phyloP scores from a whole-genome alignment of 176 grass and related monocot species.

The Oropetium thomaeum region DNA sequence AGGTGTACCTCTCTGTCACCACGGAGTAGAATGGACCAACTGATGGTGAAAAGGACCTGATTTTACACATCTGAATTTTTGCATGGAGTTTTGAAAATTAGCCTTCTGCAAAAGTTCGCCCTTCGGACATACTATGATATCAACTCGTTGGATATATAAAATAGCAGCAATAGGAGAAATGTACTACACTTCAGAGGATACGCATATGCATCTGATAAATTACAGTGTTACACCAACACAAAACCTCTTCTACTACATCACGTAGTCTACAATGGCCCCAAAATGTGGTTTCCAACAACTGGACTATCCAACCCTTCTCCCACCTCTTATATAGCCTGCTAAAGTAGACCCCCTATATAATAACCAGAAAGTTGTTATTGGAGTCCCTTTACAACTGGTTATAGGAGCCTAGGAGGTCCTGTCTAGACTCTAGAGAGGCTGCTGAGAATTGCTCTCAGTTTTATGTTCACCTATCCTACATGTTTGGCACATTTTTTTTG shows the following conservation, averaged over 20 bases:
- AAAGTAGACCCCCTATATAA: not conserved
- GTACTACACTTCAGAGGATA: not conserved
- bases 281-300: constrained; percentile 24
- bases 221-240: too few species aligned
- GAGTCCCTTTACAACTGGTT: too few species aligned
- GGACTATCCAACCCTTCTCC: not conserved
- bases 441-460: not conserved
- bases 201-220: not conserved
- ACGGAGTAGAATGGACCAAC: not conserved
- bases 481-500: too few species aligned
- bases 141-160: not conserved
- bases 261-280: not conserved
- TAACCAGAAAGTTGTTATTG: not conserved
- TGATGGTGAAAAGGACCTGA: not conserved
- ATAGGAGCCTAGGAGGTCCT: too few species aligned
- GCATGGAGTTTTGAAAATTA: not conserved
- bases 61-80: not conserved
- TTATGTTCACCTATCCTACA: not conserved
- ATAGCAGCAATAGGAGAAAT: not conserved
- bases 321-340: not conserved
- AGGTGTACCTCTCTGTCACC: constrained; percentile 43
- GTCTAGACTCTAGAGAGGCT: not conserved
- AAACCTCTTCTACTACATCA: constrained; percentile 3
- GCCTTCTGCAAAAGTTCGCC: not conserved
- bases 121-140: not conserved